Conservation (phyloP, 2,329 filamentous ascomycete species). For the Allantophomopsis cytisporea region DNA sequence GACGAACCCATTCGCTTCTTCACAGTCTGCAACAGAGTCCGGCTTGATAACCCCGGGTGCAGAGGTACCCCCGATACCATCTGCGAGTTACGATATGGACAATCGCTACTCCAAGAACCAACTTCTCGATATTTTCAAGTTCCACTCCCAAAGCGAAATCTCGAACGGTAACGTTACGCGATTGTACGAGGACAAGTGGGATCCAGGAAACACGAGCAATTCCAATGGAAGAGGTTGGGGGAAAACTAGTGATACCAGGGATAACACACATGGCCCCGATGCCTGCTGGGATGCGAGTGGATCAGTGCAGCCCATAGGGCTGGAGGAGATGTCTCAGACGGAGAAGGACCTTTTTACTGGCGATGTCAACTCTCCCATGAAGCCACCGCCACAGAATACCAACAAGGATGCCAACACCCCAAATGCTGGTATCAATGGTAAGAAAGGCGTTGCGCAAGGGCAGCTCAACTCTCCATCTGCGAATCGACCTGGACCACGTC, state of each 20-base stretch:
- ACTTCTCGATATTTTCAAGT: constrained; percentile 59
- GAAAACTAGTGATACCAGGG: constrained; percentile 61
- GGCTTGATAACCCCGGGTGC: too few species aligned
- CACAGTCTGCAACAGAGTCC: constrained; percentile 11
- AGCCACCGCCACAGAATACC: constrained; percentile 58
- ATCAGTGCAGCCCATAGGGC: constrained; percentile 53
- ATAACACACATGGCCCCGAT: constrained; percentile 67
- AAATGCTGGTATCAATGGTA: constrained; percentile 48
- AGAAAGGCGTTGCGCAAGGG: constrained; percentile 63
- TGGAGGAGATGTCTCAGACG: constrained; percentile 53
- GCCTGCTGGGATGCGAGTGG: constrained; percentile 79
- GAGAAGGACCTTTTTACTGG: constrained; percentile 59
- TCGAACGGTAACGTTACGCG: constrained; percentile 44
- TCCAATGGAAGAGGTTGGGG: constrained; percentile 54
- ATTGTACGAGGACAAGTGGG: constrained; percentile 67
- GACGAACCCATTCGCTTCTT: constrained; percentile 32
- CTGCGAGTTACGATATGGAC: constrained; percentile 12
- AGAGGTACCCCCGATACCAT: too few species aligned
- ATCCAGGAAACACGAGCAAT: constrained; percentile 59
- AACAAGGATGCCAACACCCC: constrained; percentile 44
- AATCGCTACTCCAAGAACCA: constrained; percentile 30
- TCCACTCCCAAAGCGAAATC: constrained; percentile 33
- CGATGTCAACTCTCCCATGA: constrained; percentile 89
- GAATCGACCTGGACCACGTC: constrained; percentile 60
- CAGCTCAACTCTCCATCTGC: constrained; percentile 56